These are phyloP conservation scores for Raphanus raphanistrum DNA, from an alignment of 345 rosid genomes.

Conservation along the genomic window DNA sequence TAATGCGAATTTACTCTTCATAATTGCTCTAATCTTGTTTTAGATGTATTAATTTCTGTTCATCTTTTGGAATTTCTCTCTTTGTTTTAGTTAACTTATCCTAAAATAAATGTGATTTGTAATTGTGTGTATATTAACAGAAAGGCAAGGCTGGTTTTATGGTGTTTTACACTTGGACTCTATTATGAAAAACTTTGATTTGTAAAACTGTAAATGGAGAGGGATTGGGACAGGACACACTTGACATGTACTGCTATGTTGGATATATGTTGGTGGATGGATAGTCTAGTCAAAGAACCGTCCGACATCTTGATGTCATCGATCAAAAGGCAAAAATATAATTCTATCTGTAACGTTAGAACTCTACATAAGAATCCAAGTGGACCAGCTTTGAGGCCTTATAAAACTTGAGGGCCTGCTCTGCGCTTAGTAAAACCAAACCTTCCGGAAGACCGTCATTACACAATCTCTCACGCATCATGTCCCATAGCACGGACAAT, in stretches of 20 bases:
- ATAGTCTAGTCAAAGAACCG: background rate
- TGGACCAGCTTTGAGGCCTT: background rate
- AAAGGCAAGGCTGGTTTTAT: background rate
- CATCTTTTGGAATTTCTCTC: background rate
- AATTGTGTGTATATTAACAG: background rate
- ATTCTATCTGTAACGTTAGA: background rate
- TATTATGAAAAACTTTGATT: background rate
- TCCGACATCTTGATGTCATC: background rate
- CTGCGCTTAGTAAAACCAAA: background rate
- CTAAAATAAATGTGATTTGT: background rate
- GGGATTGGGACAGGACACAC: background rate
- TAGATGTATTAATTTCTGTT: background rate
- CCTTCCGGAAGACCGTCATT: background rate
- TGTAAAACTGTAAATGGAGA: background rate
- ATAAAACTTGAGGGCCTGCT: background rate
- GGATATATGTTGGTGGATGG: slow-evolving; percentile 2
- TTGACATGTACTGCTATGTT: background rate
- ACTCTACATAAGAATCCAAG: background rate
- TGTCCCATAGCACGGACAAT: background rate
- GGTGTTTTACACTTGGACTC: background rate
- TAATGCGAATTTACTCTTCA: background rate
- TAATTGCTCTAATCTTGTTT: background rate
- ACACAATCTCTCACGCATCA: too few relatives aligned
- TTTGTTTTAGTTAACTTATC: background rate
- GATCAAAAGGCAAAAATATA: background rate